Conservation (phyloP, 2,329 filamentous ascomycete species). For the Aureobasidium sp. region DNA sequence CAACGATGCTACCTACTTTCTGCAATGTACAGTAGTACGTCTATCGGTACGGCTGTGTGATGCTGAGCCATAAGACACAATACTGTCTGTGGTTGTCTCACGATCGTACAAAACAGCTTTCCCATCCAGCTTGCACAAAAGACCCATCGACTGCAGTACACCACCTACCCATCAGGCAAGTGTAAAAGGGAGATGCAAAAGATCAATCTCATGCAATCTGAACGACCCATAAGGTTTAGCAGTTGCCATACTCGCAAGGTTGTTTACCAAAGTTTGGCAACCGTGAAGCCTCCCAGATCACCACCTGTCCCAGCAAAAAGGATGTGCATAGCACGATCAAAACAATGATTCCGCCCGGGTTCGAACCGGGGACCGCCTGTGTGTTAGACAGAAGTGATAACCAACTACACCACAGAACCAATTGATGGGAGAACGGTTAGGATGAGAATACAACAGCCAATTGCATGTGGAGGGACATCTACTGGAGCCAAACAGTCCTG, state of each 20-base stretch:
- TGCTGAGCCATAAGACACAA: too few relatives aligned
- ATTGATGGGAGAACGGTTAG: background rate
- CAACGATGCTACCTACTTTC: background rate
- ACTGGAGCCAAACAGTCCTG: too few relatives aligned
- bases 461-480: too few relatives aligned
- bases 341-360: background rate
- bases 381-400: conserved; percentile 3
- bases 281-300: background rate
- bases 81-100: background rate
- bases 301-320: background rate
- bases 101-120: background rate
- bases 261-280: too few relatives aligned
- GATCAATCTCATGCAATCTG: background rate
- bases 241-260: too few relatives aligned
- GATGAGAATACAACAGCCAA: background rate
- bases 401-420: conserved; percentile 6
- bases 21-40: background rate
- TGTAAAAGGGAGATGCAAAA: background rate
- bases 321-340: background rate
- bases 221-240: too few relatives aligned
- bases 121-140: too few relatives aligned
- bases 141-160: background rate
- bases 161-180: background rate
- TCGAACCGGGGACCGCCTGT: conserved; percentile 4
- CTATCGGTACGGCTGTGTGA: too few relatives aligned